Percentiles rank a stretch among this genome's conserved stretches.
Conservation (phyloP, 495 filamentous ascomycete species). For the Neurospora sp. region DNA sequence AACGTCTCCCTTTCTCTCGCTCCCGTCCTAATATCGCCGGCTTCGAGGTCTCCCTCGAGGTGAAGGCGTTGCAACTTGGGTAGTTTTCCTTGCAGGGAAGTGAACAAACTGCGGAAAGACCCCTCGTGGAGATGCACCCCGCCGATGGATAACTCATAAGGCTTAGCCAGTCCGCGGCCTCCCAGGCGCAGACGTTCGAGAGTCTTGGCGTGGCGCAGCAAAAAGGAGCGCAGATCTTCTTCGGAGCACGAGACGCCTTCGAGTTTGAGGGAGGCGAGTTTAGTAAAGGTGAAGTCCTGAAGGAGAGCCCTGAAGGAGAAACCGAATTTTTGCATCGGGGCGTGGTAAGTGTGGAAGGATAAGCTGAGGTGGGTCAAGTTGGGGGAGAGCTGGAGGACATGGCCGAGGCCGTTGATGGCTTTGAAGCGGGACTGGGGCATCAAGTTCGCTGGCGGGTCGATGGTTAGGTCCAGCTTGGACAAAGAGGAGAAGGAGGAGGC, state of each 20-base stretch:
- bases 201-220: constrained; percentile 31
- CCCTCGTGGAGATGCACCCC: constrained; percentile 37
- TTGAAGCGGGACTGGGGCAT: constrained; percentile 26
- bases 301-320: constrained; percentile 31
- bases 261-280: constrained; percentile 34
- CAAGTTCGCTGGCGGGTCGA: constrained; percentile 27
- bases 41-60: constrained; percentile 37
- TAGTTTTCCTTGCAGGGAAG: constrained; percentile 26
- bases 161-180: constrained; percentile 33
- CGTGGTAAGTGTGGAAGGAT: constrained; percentile 34
- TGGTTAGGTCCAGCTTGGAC: constrained; percentile 25
- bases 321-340: constrained; percentile 30
- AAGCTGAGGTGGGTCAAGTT: constrained; percentile 30
- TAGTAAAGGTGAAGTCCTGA: constrained; percentile 25
- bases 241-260: constrained; percentile 35
- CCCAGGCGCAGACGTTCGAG: constrained; percentile 34
- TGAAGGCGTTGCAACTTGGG: constrained; percentile 30
- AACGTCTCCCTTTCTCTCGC: constrained; percentile 35
- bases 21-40: constrained; percentile 25
- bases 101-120: constrained; percentile 31
- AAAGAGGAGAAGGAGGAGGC: constrained; percentile 33
- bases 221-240: constrained; percentile 33
- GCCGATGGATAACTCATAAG: constrained; percentile 29
- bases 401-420: constrained; percentile 35
- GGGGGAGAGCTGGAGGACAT: constrained; percentile 30